Conservation (phyloP, 768 basidiomycete species). For the Amylocystis lapponica region DNA sequence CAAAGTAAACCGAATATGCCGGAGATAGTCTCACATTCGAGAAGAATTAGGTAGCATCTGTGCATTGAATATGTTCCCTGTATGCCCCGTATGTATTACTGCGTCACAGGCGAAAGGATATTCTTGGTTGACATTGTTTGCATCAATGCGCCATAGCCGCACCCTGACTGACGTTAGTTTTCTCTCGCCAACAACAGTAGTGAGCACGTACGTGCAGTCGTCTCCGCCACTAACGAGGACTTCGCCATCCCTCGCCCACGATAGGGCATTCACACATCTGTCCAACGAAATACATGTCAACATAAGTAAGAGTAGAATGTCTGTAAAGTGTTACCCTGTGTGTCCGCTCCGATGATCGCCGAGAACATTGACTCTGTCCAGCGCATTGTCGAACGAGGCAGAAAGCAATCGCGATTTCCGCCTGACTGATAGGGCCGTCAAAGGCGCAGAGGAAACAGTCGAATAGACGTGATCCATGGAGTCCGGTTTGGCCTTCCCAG, state of each 20-base stretch:
- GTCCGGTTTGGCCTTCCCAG: no score
- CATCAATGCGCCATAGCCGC: constrained; percentile 73
- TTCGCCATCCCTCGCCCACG: constrained; percentile 65
- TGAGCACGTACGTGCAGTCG: constrained; percentile 62
- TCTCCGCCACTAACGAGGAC: constrained; percentile 68
- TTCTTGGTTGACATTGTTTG: constrained; percentile 34
- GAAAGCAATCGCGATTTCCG: constrained; percentile 14
- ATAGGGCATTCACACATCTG: constrained; percentile 75
- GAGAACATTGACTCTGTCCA: constrained; percentile 71
- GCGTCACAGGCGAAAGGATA: constrained; percentile 64
- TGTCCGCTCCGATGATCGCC: constrained; percentile 57
- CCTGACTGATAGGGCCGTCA: constrained; percentile 1
- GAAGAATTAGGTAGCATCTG: constrained; percentile 75
- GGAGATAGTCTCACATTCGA: constrained; percentile 58
- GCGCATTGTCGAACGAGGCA: constrained; percentile 13
- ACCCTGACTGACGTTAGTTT: constrained; percentile 36
- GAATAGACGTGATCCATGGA: background rate
- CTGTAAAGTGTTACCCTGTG: constrained; percentile 46
- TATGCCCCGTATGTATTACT: constrained; percentile 76
- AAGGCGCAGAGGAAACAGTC: background rate
- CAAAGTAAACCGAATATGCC: background rate
- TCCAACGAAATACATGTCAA: background rate
- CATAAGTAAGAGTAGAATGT: background rate
- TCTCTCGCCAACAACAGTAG: background rate
- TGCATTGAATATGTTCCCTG: constrained; percentile 79